These are phyloP conservation scores for Lactarius psammicola DNA, from an alignment of 768 basidiomycete species.

Conservation along the genomic window DNA sequence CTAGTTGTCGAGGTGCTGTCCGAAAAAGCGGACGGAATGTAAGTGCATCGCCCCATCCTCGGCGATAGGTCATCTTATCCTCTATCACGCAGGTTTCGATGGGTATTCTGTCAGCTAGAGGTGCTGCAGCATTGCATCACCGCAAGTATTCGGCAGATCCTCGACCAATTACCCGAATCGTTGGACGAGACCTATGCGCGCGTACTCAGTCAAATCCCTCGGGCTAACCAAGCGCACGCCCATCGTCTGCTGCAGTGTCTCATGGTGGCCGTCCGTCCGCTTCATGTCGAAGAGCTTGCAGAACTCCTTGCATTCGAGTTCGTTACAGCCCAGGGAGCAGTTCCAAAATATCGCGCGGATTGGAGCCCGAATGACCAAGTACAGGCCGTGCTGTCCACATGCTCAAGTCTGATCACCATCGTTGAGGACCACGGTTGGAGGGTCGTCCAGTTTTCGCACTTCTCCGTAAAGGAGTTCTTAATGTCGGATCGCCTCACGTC, in stretches of 20 bases:
- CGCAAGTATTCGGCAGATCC: neutral
- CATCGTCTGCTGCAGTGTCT: neutral
- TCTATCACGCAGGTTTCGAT: neutral
- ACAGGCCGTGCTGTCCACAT: neutral
- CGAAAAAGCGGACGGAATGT: neutral
- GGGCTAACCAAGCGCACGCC: neutral
- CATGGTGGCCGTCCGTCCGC: neutral
- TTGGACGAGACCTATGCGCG: neutral
- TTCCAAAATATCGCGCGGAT: neutral
- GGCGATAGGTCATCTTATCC: neutral
- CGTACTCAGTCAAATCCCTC: neutral
- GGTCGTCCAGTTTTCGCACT: neutral
- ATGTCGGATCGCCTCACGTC: neutral
- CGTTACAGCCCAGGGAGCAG: neutral
- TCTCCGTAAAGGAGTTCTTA: neutral
- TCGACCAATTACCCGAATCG: neutral
- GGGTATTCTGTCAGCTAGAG: neutral
- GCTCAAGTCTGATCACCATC: neutral
- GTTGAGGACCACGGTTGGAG: neutral
- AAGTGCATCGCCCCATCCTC: neutral
- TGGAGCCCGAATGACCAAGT: neutral
- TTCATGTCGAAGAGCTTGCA: neutral
- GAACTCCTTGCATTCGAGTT: neutral
- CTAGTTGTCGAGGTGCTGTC: neutral
- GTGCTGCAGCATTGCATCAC: neutral